phyloP scores from a whole-genome alignment of 768 basidiomycete genomes.

The Rhodotorula paludigena region DNA sequence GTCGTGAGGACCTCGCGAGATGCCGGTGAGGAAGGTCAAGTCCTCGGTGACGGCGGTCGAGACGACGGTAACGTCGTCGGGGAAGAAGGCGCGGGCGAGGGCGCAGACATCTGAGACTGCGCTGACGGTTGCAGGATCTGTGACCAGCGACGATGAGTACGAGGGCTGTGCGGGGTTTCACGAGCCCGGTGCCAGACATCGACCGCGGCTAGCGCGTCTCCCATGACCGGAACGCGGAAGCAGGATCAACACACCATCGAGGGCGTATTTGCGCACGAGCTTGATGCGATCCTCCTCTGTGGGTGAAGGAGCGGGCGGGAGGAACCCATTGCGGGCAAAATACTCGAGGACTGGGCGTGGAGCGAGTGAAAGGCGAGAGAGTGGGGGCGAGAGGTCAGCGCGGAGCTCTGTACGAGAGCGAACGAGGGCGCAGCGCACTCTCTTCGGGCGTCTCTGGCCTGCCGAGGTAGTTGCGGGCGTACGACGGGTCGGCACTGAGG shows the following conservation, averaged over 20 bases:
- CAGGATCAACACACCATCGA: neutral
- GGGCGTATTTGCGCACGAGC: neutral
- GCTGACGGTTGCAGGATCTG: neutral
- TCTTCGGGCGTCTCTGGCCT: neutral
- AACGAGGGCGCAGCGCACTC: neutral
- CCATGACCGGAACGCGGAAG: too few species aligned
- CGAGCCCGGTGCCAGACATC: too few species aligned
- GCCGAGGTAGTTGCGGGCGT: neutral
- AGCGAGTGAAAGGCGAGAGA: too few species aligned
- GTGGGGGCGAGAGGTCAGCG: neutral
- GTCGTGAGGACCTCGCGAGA: neutral
- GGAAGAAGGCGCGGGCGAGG: neutral
- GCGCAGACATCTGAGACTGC: neutral
- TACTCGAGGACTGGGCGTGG: neutral
- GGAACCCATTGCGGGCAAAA: neutral
- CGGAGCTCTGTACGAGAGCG: neutral
- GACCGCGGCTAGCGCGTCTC: too few species aligned
- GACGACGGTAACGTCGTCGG: neutral
- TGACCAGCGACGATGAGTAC: neutral
- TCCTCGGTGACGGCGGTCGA: neutral
- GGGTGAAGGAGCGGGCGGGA: neutral
- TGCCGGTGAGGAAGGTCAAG: neutral
- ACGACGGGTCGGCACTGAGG: neutral
- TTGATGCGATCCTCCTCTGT: neutral
- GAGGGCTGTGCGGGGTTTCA: too few species aligned